A percentile compares a stretch with the other conserved stretches of the same genome.
Evolutionary conservation across 108 stramenopile genomes (phyloP).

Genomic region (Pseudonitzschia delicatissima): DNA sequence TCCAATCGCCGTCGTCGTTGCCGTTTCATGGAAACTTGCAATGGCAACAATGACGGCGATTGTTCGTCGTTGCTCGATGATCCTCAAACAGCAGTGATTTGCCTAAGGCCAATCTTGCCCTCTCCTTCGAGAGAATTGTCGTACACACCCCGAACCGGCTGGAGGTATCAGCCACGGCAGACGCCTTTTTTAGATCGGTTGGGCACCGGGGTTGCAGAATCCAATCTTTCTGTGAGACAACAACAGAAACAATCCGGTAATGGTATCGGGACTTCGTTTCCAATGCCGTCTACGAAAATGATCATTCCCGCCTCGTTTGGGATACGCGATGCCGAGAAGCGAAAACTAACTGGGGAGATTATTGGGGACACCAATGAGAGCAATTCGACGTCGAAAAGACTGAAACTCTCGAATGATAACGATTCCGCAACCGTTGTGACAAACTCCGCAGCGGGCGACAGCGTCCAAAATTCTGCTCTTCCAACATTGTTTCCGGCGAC

Average conservation of each 20-base stretch:
- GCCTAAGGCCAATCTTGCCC: constrained; percentile 18
- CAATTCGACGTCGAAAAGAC: neutral
- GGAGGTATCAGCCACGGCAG: constrained; percentile 19
- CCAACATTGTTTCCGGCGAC: neutral
- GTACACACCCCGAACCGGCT: constrained; percentile 20
- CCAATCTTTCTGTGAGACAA: neutral
- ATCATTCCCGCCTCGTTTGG: constrained; percentile 14
- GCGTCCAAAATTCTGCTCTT: neutral
- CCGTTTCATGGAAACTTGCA: neutral
- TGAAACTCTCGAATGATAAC: neutral
- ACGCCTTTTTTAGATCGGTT: constrained; percentile 17
- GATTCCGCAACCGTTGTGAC: constrained; percentile 4
- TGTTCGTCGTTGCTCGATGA: neutral
- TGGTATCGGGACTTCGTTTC: neutral
- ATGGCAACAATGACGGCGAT: neutral
- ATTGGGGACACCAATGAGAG: neutral
- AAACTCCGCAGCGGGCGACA: neutral
- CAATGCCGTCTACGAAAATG: constrained; percentile 20
- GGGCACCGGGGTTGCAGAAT: neutral
- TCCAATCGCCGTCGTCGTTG: neutral
- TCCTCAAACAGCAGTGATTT: neutral
- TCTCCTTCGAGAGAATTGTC: constrained; percentile 22
- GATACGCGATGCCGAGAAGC: neutral
- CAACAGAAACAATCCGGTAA: neutral
- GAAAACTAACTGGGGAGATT: neutral